Evolutionary conservation across 306 rosid genomes (phyloP), one percentile per base, ranked within the genome.

Genomic region (Vachellia collinsii): DNA sequence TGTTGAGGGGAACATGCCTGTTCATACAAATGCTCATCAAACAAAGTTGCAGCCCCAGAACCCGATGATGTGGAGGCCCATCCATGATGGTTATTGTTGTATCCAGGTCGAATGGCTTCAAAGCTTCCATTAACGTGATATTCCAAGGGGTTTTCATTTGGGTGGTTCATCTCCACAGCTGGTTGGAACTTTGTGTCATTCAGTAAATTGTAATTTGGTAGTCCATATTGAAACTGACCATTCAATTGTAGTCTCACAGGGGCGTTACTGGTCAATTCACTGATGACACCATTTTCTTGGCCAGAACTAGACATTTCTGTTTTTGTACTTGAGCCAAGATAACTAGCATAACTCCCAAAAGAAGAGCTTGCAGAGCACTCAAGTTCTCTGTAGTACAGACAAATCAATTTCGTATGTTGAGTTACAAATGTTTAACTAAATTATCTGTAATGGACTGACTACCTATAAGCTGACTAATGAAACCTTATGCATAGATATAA

Each of bases 11-110:
- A 75, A 72, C 81, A 79, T 76, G 86, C 82, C 63, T 79, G 84
- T 65, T 77, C 61, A 53, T 69, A 82, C 23, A 85, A 70, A 65
- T 75, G 81, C 75, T 85, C 86, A 75, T 82, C 88, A 75, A 82
- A 85, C 76, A 82, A 70, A 75, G 74, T 36, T 65, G 48, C 50
- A 58, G 62, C 86, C 86, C 88, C 86, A 76, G 92, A 90, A 42
- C 94, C 93, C 2, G 34, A 29, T 42, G 97, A 89, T 29, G 97
- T 77, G 56, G 99, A 87, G 77, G 90, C 89, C 99, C 99, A 94
- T 61, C 81, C 86, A 79, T 87, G 91, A 41, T 92, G 93, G 51
- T 74, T 81, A 74, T 91, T 47, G 74, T 90, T 94, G 70, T 67
- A 91, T 41, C 77, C 90, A 76, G 85, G 85, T 80, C 88, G 87